phyloP scores from a whole-genome alignment of 306 rosid genomes.

The Prinsepia uniflora region DNA sequence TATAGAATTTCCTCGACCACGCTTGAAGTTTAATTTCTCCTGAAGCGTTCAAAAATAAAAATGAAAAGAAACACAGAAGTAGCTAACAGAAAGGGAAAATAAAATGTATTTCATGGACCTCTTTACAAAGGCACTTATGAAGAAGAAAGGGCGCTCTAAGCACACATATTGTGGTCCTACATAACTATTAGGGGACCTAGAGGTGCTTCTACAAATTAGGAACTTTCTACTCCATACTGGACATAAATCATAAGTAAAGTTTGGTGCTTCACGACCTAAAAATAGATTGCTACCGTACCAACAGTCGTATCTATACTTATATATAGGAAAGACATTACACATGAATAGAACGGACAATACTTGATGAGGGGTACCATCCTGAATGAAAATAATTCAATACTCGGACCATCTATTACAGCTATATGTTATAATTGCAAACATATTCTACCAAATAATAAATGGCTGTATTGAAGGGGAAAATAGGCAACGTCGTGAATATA shows the following conservation, averaged over 20 bases:
- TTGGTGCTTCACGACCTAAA: no score
- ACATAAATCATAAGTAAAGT: no score
- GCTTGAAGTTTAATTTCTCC: background rate
- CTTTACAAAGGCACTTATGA: background rate
- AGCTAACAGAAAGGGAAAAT: background rate
- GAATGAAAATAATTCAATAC: background rate
- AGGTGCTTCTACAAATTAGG: no score
- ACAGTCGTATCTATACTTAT: no score
- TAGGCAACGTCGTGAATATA: background rate
- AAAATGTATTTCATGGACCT: background rate
- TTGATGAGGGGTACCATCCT: no score
- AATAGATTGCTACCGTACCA: no score
- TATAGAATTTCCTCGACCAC: background rate
- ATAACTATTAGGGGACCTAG: no score
- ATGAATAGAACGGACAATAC: no score
- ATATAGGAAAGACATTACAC: no score
- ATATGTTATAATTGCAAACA: background rate
- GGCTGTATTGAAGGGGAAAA: background rate
- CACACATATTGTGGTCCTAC: no score
- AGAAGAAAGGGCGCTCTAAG: background rate
- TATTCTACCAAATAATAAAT: background rate
- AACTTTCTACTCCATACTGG: no score
- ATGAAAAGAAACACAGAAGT: background rate
- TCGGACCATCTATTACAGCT: background rate
- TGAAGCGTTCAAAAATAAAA: background rate